Percentiles rank a stretch among this genome's conserved stretches.
phyloP scores from a whole-genome alignment of 768 basidiomycete species.

The Pisolithus albus region DNA sequence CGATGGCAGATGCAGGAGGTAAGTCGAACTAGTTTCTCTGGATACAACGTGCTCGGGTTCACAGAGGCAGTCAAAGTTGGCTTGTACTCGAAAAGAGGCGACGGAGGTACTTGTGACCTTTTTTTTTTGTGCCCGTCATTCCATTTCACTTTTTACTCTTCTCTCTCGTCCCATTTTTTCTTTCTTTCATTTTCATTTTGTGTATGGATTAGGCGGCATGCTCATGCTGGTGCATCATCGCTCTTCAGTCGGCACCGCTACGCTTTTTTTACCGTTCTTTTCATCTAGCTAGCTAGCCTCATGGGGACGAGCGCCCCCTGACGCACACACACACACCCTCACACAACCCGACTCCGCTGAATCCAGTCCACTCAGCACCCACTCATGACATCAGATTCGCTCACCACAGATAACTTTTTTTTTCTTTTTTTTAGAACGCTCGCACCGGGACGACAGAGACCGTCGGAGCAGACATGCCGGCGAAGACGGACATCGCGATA shows the following conservation, averaged over 20 bases:
- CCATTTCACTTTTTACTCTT: constrained; percentile 21
- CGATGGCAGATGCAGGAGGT: constrained; percentile 51
- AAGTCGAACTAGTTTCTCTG: constrained; percentile 28
- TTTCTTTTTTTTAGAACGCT: constrained; percentile 51
- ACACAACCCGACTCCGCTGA: constrained; percentile 37
- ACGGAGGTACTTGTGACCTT: constrained; percentile 27
- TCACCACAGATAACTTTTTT: constrained; percentile 43
- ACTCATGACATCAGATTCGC: constrained; percentile 40
- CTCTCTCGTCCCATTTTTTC: constrained; percentile 26
- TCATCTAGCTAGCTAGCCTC: constrained; percentile 57
- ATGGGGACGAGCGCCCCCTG: constrained; percentile 14
- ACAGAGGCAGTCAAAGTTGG: constrained; percentile 23
- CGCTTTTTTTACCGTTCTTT: constrained; percentile 30
- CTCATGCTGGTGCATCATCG: constrained; percentile 53
- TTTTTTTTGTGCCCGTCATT: constrained; percentile 18
- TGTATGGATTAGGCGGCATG: constrained; percentile 16
- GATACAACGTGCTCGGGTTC: constrained; percentile 16
- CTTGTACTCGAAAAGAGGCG: constrained; percentile 27
- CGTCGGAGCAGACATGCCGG: constrained; percentile 51
- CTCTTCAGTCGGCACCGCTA: constrained; percentile 36
- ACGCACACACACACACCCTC: constrained; percentile 4
- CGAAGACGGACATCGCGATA: constrained; percentile 27
- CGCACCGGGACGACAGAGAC: constrained; percentile 58
- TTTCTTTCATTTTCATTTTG: constrained; percentile 28
- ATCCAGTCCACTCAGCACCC: constrained; percentile 12